Base-by-base conservation (phyloP, 345 rosid species). In the Xanthoceras sorbifolium region DNA sequence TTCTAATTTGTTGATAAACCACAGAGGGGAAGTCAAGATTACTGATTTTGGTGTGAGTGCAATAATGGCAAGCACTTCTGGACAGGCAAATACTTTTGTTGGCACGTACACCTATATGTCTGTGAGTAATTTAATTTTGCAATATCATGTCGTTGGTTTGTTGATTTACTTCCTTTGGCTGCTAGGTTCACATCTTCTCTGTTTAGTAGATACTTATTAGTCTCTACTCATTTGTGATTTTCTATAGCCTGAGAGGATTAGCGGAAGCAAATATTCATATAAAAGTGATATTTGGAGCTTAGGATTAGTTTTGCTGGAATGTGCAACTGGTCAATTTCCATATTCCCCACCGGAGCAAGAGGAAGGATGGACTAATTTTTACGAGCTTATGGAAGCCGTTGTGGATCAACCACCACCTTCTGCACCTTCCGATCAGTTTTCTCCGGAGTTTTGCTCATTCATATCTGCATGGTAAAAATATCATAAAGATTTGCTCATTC, bases 251-350 rank as follows among this genome's bases (percentile, higher is more conserved):
- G 99, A 93, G 89, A 91, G 99, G 83, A 93, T 96, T 62, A 78
- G 67, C 42, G 99, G 94, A 36, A 77, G 77, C 64, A 68, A 70
- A 23, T 84, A 93, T 74, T 86, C 90, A 64, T 82, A 76, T 46
- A 93, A 90, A 85, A 96, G 98, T 84, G 99, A 96, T 79, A 93
- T 96, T 80, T 96, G 99, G 99, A 96, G 99, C 86, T 83, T 96
- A 72, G 99, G 99, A 8, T 80, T 96, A 77, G 90, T 92, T 25
- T 81, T 96, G 80, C 90, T 96, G 61, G 97, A 96, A 81, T 93
- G 97, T 67, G 97, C 98, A 59, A 93, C 91, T 10, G 97, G 94
- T 46, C 78, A 81, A 36, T 95, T 95, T 77, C 99, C 99, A 4
- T 93, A 89, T 83, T 76, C 87, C 34, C 98, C 98, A 29, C 91